phyloP scores from a whole-genome alignment of 768 basidiomycete species.

The Tylopilus intermedius region DNA sequence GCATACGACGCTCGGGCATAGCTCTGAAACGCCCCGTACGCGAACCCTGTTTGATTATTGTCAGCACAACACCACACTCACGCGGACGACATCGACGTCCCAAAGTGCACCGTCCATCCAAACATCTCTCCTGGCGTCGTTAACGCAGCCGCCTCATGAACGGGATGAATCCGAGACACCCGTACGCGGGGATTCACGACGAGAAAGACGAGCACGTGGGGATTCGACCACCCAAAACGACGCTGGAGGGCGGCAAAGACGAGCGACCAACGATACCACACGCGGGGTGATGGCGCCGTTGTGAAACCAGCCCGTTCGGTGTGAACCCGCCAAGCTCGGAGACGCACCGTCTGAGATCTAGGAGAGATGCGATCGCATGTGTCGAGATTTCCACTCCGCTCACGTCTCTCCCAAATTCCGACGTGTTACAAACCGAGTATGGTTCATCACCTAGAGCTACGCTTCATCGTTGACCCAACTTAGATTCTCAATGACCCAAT shows the following conservation, averaged over 20 bases:
- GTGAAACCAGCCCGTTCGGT: conserved; percentile 54
- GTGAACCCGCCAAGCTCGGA: no score
- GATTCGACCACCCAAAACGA: conserved; percentile 58
- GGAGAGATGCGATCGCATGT: no score
- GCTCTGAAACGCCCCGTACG: no score
- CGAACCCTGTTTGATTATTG: no score
- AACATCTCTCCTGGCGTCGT: no score
- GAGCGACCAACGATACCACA: conserved; percentile 58
- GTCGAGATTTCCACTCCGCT: no score
- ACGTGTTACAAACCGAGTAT: conserved; percentile 80
- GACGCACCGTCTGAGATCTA: conserved; percentile 70
- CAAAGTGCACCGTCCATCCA: no score
- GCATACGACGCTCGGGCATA: no score
- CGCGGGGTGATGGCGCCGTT: conserved; percentile 34
- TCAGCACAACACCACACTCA: no score
- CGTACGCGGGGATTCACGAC: conserved; percentile 30
- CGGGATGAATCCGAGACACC: no score
- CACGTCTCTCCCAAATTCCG: conserved; percentile 59
- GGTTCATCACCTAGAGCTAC: not conserved
- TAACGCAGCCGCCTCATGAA: no score
- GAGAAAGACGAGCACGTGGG: conserved; percentile 59
- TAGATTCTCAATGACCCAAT: conserved; percentile 62
- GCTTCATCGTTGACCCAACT: not conserved
- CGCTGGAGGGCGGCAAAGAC: conserved; percentile 73
- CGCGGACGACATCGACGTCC: no score